These are phyloP conservation scores for Axilococcus clingmanii DNA, from an alignment of 139 green algal genomes.

Conservation along the genomic window DNA sequence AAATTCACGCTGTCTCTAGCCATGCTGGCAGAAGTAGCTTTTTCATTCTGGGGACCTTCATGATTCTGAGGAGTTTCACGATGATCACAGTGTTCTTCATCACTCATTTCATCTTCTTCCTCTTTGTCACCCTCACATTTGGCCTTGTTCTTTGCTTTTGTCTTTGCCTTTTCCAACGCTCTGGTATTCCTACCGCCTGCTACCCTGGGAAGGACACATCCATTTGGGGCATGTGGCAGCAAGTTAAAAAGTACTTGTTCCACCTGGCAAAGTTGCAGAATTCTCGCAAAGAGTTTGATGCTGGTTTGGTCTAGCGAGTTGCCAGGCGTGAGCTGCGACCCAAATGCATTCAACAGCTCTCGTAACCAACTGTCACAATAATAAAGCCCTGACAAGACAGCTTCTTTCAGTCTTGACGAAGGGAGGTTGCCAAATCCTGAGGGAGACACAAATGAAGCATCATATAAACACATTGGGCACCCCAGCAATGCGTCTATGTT, in stretches of 20 bases:
- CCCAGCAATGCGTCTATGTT: conserved; percentile 15
- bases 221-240: conserved; percentile 3
- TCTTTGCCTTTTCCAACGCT: no score
- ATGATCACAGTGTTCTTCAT: conserved; percentile 6
- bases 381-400: conserved; percentile 17
- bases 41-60: no score
- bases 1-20: no score
- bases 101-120: background rate
- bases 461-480: conserved; percentile 7
- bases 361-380: conserved; percentile 21
- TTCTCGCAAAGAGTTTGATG: no score
- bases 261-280: conserved; percentile 11
- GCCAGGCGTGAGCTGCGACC: background rate
- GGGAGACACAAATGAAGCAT: background rate
- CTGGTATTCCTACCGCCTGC: background rate
- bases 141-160: no score
- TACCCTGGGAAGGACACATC: conserved; percentile 5
- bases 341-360: conserved; percentile 24
- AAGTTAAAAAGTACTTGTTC: conserved; percentile 15
- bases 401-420: background rate
- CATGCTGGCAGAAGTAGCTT: no score
- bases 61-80: no score
- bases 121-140: no score
- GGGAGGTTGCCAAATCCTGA: background rate
- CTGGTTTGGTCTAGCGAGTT: no score